A percentile compares a stretch with the other conserved stretches of the same genome.
Conservation (phyloP, 2,329 filamentous ascomycete species). For the Orbilia blumenaviensis region DNA sequence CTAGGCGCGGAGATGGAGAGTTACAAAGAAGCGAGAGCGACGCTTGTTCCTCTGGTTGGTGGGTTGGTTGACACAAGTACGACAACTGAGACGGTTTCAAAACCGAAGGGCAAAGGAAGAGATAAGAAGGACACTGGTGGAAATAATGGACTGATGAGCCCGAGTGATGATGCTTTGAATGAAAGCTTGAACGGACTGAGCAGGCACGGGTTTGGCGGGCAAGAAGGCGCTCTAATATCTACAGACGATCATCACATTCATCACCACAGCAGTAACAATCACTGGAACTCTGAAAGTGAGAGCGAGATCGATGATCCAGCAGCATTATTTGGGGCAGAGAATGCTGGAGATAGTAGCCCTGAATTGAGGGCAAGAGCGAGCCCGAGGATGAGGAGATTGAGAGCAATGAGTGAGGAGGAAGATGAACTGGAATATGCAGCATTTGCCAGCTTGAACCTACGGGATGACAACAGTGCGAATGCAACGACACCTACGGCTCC, state of each 20-base stretch:
- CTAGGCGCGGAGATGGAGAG: constrained; percentile 78
- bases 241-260: constrained; percentile 12
- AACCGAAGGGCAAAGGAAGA: constrained; percentile 36
- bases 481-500: background rate
- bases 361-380: constrained; percentile 41
- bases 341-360: constrained; percentile 34
- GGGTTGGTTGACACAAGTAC: constrained; percentile 37
- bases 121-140: constrained; percentile 9
- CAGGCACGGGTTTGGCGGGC: constrained; percentile 18
- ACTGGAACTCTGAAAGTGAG: constrained; percentile 51
- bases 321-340: constrained; percentile 39
- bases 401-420: constrained; percentile 33
- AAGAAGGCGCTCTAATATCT: background rate
- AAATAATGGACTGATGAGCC: constrained; percentile 22
- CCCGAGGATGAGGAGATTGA: constrained; percentile 29
- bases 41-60: constrained; percentile 37
- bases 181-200: constrained; percentile 40
- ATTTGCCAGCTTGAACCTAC: constrained; percentile 37
- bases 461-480: constrained; percentile 3
- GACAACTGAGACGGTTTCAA: constrained; percentile 18
- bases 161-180: constrained; percentile 43
- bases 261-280: too few species aligned
- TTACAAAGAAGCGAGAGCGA: constrained; percentile 65
- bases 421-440: constrained; percentile 51
- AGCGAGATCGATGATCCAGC: constrained; percentile 51